These are phyloP conservation scores for Prunus mongolica DNA, from an alignment of 306 rosid genomes.

Conservation along the genomic window DNA sequence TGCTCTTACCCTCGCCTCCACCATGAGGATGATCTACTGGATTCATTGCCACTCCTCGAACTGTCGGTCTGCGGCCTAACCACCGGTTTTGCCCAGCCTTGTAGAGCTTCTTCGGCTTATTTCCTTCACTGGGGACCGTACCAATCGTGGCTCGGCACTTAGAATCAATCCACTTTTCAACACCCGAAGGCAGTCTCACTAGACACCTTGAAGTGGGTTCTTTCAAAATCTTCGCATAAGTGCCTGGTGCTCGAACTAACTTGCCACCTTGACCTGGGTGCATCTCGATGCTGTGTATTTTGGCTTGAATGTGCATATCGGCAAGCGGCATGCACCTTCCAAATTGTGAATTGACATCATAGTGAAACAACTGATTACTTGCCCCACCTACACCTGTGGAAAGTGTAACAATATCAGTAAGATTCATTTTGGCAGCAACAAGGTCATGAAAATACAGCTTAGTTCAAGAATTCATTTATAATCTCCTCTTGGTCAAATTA, in stretches of 20 bases:
- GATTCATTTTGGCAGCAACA: not conserved
- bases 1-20: slow-evolving; percentile 86
- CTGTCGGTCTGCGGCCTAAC: slow-evolving; percentile 73
- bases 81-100: slow-evolving; percentile 86
- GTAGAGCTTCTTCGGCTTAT: slow-evolving; percentile 57
- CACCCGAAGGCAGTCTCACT: slow-evolving; percentile 66
- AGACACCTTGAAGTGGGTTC: slow-evolving; percentile 61
- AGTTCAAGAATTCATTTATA: not conserved
- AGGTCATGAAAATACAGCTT: not conserved
- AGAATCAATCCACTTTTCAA: slow-evolving; percentile 60
- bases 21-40: slow-evolving; percentile 87
- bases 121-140: slow-evolving; percentile 72
- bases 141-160: slow-evolving; percentile 75
- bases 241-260: slow-evolving; percentile 84
- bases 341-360: slow-evolving; percentile 68
- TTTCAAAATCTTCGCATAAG: slow-evolving; percentile 77
- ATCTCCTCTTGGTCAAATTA: not conserved
- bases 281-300: slow-evolving; percentile 81
- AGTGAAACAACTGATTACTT: slow-evolving; percentile 36
- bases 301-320: slow-evolving; percentile 80
- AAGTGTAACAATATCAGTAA: not conserved
- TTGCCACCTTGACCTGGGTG: slow-evolving; percentile 90
- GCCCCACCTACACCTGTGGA: slow-evolving; percentile 23
- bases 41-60: slow-evolving; percentile 92
- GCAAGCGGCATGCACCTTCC: slow-evolving; percentile 87